Evolutionary conservation across 2,329 filamentous ascomycete genomes (phyloP).

Genomic region (Mollisiaceae sp.): DNA sequence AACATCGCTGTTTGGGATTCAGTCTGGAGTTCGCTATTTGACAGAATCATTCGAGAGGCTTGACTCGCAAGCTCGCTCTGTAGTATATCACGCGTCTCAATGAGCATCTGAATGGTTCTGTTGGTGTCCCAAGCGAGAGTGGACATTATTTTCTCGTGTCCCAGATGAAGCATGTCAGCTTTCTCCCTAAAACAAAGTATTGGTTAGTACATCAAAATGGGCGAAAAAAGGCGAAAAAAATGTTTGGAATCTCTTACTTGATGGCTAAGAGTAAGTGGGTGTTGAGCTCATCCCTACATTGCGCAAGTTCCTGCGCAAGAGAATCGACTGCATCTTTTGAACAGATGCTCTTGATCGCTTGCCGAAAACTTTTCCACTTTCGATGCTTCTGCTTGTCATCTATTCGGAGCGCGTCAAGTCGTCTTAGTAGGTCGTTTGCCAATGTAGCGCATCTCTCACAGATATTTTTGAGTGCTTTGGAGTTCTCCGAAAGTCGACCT

Average conservation of each 20-base stretch:
- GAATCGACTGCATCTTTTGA: slow-evolving; percentile 25
- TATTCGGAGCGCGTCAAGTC: slow-evolving; percentile 18
- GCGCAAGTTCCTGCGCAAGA: slow-evolving; percentile 15
- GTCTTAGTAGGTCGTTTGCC: slow-evolving; percentile 13
- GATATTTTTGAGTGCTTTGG: neutral
- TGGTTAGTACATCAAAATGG: neutral
- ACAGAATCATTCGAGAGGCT: neutral
- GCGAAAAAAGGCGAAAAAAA: neutral
- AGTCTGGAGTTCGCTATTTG: neutral
- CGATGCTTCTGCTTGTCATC: slow-evolving; percentile 12
- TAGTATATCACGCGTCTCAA: neutral
- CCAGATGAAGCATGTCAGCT: neutral
- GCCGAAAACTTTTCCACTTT: slow-evolving; percentile 33
- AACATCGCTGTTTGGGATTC: neutral
- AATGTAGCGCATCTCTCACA: slow-evolving; percentile 2
- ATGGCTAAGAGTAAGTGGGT: slow-evolving; percentile 11
- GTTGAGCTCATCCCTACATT: slow-evolving; percentile 15
- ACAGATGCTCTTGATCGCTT: slow-evolving; percentile 31
- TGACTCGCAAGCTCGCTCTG: neutral
- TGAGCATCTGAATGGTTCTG: neutral
- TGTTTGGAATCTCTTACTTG: slow-evolving; percentile 3
- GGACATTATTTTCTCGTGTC: neutral
- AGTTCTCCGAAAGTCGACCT: neutral
- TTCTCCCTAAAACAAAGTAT: neutral
- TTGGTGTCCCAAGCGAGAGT: neutral